Conservation (phyloP, 495 filamentous ascomycete species). For the Aspergillus bertholletiae region DNA sequence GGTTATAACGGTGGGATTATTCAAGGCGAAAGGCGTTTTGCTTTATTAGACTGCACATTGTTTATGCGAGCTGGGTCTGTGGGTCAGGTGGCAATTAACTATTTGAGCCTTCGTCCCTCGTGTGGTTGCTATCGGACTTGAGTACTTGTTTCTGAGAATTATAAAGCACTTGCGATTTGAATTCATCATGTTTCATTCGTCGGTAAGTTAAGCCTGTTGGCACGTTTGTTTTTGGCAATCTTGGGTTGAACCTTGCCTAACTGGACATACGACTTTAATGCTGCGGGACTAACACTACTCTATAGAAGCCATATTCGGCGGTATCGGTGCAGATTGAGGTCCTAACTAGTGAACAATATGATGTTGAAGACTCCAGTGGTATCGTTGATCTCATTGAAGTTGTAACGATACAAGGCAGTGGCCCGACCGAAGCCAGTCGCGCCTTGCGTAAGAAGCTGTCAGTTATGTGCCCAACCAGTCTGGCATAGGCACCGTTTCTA, state of each 20-base stretch:
- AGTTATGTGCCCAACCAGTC: constrained; percentile 25
- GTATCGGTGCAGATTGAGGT: constrained; percentile 92
- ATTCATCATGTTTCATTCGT: constrained; percentile 38
- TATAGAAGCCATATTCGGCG: constrained; percentile 85
- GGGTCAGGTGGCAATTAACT: background rate
- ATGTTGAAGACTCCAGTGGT: constrained; percentile 85
- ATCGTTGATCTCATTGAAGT: constrained; percentile 93
- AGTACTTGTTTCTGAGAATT: background rate
- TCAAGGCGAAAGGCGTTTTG: background rate
- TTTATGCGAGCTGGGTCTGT: background rate
- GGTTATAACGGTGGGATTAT: background rate
- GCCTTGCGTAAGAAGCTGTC: constrained; percentile 95
- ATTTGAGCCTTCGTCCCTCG: background rate
- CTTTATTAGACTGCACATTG: background rate
- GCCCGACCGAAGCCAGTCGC: constrained; percentile 85
- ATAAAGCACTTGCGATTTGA: background rate
- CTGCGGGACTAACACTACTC: background rate
- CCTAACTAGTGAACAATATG: constrained; percentile 83
- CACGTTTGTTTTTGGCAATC: background rate
- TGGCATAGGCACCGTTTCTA: constrained; percentile 4
- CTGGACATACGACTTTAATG: background rate
- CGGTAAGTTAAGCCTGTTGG: constrained; percentile 23
- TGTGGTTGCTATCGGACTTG: background rate
- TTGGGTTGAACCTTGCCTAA: background rate
- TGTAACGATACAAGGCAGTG: constrained; percentile 81